Base-by-base conservation (phyloP, 164 flowering plant genomes). In the Annona cherimola region DNA sequence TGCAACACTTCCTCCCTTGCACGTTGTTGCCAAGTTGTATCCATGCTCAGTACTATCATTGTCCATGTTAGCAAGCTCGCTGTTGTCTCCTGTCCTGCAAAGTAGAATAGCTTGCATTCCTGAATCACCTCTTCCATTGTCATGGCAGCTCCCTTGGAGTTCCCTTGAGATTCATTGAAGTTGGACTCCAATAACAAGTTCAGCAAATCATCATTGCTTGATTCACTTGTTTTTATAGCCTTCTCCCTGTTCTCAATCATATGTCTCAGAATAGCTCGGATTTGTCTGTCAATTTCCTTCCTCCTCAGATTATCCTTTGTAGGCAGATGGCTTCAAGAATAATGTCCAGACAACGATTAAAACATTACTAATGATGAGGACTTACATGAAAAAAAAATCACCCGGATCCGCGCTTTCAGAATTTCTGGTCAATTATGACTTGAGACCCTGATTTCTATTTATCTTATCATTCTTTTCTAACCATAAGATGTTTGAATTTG, bases 131-230 rank as follows among this genome's bases (percentile, higher is more conserved):
- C 76, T 9, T 73, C 76, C 78, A 78, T 73, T 42, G 77, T 84
- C 83, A 87, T 78, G 35, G 86, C 82, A 39, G 59, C 60, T 64
- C 50, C 59, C 39, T 75, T 66, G 42, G 73, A 74, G 42, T 68
- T 59, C 69, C 78, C 81, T 65, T 68, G 26, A 26, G 77, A 71
- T 69, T 83, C 85, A 55, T 57, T 76, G 3, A 63, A 43, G 63
- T 79, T 85, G 19, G 90, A 81, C 46, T 86, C 88, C 73, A 86
- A 14, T 39, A 86, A 63, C 62, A 85, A 68, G 19, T 86, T 83
- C 60, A 88, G 57, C 44, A 88, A 75, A 64, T 86, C 92, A 70
- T 78, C 81, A 3, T 70, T 75, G 1, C 63, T 72, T 76, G 81
- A 45, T 45, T 59, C 43, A 2, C 71, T 71, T 42, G 60, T 20